A percentile compares a stretch with the other conserved stretches of the same genome.
These are phyloP conservation scores for Termitomyces sp. DNA, from an alignment of 768 basidiomycete species.

Conservation along the genomic window DNA sequence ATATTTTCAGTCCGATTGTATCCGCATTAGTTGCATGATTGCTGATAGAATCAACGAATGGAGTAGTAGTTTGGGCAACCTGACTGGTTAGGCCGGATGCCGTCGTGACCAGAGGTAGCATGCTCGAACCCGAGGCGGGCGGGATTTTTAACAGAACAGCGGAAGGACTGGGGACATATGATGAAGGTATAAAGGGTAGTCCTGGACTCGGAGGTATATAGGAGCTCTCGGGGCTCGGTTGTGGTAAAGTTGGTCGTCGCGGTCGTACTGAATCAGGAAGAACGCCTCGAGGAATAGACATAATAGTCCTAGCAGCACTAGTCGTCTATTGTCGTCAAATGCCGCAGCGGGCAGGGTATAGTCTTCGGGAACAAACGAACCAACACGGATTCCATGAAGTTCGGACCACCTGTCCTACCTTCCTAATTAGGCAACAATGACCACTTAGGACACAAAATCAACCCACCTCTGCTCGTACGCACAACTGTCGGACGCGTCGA, in stretches of 20 bases:
- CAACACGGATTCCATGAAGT: slow-evolving; percentile 6
- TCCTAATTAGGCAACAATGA: slow-evolving; percentile 9
- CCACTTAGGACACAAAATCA: background rate
- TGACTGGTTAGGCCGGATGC: background rate
- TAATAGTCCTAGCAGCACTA: slow-evolving; percentile 4
- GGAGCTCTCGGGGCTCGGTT: background rate
- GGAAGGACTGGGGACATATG: slow-evolving; percentile 5
- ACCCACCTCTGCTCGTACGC: background rate
- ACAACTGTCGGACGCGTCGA: background rate
- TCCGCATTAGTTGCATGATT: slow-evolving; percentile 16
- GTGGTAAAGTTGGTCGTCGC: slow-evolving; percentile 10
- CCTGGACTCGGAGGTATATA: slow-evolving; percentile 7
- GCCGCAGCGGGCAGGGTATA: slow-evolving; percentile 18
- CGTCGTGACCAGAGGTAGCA: background rate
- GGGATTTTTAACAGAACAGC: background rate
- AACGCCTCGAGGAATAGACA: slow-evolving; percentile 6
- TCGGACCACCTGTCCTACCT: slow-evolving; percentile 12
- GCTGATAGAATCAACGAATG: slow-evolving; percentile 8
- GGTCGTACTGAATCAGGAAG: slow-evolving; percentile 10
- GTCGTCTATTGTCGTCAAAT: slow-evolving; percentile 14
- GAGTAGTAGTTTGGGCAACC: slow-evolving; percentile 17
- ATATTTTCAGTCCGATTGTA: slow-evolving; percentile 9
- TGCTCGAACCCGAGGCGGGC: background rate
- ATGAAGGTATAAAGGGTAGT: slow-evolving; percentile 3
- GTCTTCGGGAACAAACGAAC: background rate